These are phyloP conservation scores for Salicornia ramosissima DNA, from an alignment of 148 eudicot genomes.

Conservation along the genomic window DNA sequence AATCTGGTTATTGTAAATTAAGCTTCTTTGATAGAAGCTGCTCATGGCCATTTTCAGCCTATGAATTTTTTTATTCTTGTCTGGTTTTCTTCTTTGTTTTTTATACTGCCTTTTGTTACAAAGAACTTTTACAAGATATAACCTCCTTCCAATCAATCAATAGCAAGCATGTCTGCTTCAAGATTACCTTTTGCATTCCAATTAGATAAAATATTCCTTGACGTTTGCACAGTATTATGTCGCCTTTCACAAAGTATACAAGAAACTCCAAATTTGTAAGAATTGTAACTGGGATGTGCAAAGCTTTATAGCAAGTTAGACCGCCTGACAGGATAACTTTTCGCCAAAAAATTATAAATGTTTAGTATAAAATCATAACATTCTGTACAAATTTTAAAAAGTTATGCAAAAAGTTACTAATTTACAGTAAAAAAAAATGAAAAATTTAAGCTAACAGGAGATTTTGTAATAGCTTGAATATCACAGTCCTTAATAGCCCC, in stretches of 20 bases:
- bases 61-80: no score
- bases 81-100: conserved; percentile 4
- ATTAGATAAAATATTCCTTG: conserved; percentile 12
- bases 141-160: neutral
- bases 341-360: no score
- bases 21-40: conserved; percentile 1
- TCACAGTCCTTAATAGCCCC: no score
- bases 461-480: no score
- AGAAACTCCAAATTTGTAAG: neutral
- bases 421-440: no score
- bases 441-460: no score
- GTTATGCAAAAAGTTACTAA: no score
- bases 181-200: conserved; percentile 6
- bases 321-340: no score
- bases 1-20: neutral
- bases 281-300: neutral
- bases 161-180: conserved; percentile 4
- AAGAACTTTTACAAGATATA: neutral
- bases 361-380: no score
- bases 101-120: neutral
- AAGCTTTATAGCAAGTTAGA: neutral
- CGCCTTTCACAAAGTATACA: neutral
- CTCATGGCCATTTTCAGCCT: conserved; percentile 1
- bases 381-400: no score
- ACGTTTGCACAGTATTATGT: neutral